These are phyloP conservation scores for Fonsecaea monophora DNA, from an alignment of 2,329 filamentous ascomycete species.

Conservation along the genomic window DNA sequence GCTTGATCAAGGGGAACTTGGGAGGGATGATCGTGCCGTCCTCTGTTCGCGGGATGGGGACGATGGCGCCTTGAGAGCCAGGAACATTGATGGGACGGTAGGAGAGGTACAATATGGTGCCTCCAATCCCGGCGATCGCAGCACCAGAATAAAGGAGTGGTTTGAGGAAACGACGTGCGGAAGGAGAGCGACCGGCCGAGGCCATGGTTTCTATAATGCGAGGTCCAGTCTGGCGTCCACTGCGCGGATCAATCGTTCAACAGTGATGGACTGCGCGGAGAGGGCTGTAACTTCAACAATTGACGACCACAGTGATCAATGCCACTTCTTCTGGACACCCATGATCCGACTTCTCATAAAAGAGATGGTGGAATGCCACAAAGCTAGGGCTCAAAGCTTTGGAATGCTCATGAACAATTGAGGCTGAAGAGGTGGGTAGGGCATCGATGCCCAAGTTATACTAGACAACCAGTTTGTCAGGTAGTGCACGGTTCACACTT, in stretches of 20 bases:
- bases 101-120: constrained; percentile 63
- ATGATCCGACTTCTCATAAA: constrained; percentile 12
- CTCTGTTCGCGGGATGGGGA: constrained; percentile 67
- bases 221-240: constrained; percentile 1
- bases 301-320: background rate
- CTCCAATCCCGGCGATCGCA: constrained; percentile 61
- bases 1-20: constrained; percentile 59
- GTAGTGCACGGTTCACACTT: background rate
- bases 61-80: constrained; percentile 65
- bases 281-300: background rate
- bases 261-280: background rate
- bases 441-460: background rate
- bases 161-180: constrained; percentile 58
- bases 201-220: constrained; percentile 22
- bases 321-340: constrained; percentile 11
- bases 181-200: constrained; percentile 24
- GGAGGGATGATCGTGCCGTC: constrained; percentile 63
- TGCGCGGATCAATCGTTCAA: constrained; percentile 5
- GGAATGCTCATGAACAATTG: background rate
- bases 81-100: constrained; percentile 70
- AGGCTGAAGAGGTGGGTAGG: constrained; percentile 3
- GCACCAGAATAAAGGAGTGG: constrained; percentile 66
- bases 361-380: constrained; percentile 8
- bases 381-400: background rate
- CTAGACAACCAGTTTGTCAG: background rate